Evolutionary conservation across 164 flowering plant genomes (phyloP).

Genomic region (Santalum album): DNA sequence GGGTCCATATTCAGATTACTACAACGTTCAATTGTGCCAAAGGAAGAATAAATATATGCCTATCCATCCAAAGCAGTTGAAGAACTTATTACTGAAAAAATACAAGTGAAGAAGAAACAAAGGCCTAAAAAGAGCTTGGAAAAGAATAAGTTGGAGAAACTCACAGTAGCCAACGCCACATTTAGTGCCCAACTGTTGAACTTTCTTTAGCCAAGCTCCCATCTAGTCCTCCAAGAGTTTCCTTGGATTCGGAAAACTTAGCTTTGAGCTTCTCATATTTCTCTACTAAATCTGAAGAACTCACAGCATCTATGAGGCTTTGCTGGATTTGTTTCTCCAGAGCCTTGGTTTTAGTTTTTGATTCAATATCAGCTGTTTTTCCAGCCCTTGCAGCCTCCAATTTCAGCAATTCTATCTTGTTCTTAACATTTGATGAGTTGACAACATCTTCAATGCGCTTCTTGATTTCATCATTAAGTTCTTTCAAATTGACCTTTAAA

Average conservation of each 20-base stretch:
- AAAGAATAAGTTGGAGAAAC: too few relatives aligned
- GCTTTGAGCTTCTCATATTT: constrained; percentile 42
- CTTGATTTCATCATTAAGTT: constrained; percentile 37
- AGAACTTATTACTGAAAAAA: too few relatives aligned
- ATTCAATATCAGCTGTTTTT: constrained; percentile 33
- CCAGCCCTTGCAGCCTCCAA: constrained; percentile 46
- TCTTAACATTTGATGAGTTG: constrained; percentile 41
- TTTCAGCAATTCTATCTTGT: constrained; percentile 49
- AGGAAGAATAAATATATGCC: too few relatives aligned
- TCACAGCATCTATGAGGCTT: constrained; percentile 38
- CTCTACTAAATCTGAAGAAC: constrained; percentile 31
- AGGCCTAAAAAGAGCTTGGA: too few relatives aligned
- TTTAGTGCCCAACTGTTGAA: constrained; percentile 18
- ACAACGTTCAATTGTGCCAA: too few relatives aligned
- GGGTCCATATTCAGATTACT: too few relatives aligned
- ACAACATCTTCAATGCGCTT: constrained; percentile 35
- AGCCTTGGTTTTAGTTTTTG: constrained; percentile 45
- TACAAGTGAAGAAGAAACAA: too few relatives aligned
- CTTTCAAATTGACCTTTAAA: constrained; percentile 28
- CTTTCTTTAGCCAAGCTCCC: constrained; percentile 25
- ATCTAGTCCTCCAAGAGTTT: constrained; percentile 22
- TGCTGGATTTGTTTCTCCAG: constrained; percentile 47
- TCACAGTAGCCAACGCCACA: constrained; percentile 31
- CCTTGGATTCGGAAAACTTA: constrained; percentile 30
- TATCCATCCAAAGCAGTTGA: too few relatives aligned